Evolutionary conservation across 75 land plant species (phyloP).

Genomic region (Cunninghamia lanceolata): DNA sequence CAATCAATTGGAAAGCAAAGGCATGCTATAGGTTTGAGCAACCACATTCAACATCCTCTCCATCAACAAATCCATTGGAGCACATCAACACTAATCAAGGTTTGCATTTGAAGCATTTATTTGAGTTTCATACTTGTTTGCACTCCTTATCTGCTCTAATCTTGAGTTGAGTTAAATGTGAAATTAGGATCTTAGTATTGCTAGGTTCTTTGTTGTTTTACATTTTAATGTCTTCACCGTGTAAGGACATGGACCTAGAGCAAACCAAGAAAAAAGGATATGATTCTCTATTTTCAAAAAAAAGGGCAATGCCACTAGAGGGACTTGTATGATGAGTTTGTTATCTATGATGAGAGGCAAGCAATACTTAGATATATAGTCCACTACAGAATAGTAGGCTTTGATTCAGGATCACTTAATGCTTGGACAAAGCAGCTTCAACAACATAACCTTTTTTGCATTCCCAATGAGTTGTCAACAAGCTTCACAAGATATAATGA

Average conservation of each 20-base stretch:
- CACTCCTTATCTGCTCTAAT: no score
- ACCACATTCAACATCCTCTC: no score
- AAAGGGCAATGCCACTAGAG: background rate
- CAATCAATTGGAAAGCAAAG: no score
- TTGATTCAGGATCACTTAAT: background rate
- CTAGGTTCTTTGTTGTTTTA: no score
- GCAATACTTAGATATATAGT: conserved; percentile 23
- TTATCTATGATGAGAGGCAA: conserved; percentile 9
- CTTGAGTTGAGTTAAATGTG: no score
- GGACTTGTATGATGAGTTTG: conserved; percentile 2
- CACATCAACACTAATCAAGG: no score
- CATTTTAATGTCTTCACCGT: no score
- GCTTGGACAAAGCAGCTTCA: background rate
- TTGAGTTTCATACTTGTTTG: no score
- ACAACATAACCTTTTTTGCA: background rate
- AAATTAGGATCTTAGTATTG: no score
- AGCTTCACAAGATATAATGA: conserved; percentile 11
- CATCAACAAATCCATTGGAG: no score
- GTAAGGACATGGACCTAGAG: background rate
- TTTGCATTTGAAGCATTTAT: no score
- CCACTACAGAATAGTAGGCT: conserved; percentile 3
- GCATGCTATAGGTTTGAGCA: no score
- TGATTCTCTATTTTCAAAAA: conserved; percentile 15
- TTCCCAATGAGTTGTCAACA: background rate
- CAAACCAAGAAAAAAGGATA: background rate